Evolutionary conservation across 108 stramenopile genomes (phyloP).

Genomic region (Parmales sp.): DNA sequence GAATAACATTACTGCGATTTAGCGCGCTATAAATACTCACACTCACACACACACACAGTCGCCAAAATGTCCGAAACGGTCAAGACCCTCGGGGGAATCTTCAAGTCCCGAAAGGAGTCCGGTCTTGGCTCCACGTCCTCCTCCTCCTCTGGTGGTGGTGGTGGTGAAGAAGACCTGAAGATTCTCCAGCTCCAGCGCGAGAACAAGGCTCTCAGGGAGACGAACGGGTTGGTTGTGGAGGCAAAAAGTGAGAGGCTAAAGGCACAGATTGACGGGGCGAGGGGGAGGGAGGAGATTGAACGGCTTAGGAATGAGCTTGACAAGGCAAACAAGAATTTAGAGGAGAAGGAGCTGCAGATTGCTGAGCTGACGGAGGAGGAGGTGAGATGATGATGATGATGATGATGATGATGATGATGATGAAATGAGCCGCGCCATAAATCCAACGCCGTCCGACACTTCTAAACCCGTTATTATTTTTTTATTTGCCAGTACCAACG

Average conservation of each 20-base stretch:
- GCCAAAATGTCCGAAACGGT: slow-evolving; percentile 37
- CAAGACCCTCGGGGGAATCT: slow-evolving; percentile 40
- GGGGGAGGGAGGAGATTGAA: slow-evolving; percentile 8
- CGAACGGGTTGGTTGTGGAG: slow-evolving; percentile 10
- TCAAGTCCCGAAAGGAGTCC: slow-evolving; percentile 33
- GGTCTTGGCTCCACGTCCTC: slow-evolving; percentile 3
- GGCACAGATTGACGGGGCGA: slow-evolving; percentile 13
- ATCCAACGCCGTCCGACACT: no score
- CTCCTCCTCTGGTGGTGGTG: no score
- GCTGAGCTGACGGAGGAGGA: slow-evolving; percentile 18
- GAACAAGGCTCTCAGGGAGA: slow-evolving; percentile 7
- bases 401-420: slow-evolving; percentile 10
- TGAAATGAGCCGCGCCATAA: no score
- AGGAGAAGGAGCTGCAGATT: slow-evolving; percentile 22
- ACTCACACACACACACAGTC: no score
- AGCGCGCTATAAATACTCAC: no score
- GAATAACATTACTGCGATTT: no score
- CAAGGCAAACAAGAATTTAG: not conserved
- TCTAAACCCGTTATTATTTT: no score
- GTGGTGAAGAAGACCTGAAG: not conserved
- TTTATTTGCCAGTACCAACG: no score
- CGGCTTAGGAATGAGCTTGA: slow-evolving; percentile 20
- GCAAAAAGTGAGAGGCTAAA: slow-evolving; percentile 2
- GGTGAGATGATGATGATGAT: slow-evolving; percentile 12
- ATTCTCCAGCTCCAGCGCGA: not conserved